Evolutionary conservation across 495 filamentous ascomycete species (phyloP), one percentile per base, ranked within the genome.

Genomic region (Lindgomyces ingoldianus): DNA sequence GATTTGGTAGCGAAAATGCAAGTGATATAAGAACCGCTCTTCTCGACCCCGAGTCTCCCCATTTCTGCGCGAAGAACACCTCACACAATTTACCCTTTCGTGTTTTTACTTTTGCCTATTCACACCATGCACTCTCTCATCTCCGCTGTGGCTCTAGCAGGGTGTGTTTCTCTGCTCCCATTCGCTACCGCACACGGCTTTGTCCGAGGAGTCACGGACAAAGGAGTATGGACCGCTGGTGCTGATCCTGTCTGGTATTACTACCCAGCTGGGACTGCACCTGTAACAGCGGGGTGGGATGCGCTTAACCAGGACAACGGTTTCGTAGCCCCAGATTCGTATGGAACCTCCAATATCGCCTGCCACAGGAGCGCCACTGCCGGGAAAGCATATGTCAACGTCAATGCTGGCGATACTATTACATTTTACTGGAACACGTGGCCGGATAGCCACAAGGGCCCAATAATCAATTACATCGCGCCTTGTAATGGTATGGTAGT

Each of bases 381-480:
- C 9, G 53, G 39, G 1, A 24, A 51, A 53, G 10, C 26, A 18
- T 64, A 56, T 25, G 53, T 27, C 1, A 39, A n/a, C 42, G 61
- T 25, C 2, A 57, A 56, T 26, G 52, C 61, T 16, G 62, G 62
- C 14, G 36, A 60, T 11, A 52, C n/a, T 3, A 36, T 65, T 14
- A 24, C 24, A 9, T 65, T 65, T 25, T 51, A 50, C 19, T 65
- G 62, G 62, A 64, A 46, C 24, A 56, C 51, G 2, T 64, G 60
- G 60, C 33, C 51, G 3, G 60, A 57, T 16, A 8, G n/a, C 18
- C 62, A 65, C 45, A 65, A 58, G 24, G 62, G 62, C 1, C 53
- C 62, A 12, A 65, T 65, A 33, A 60, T 65, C 29, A 65, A 58
- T 36, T 65, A 65, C 27, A 58, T 65, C 19, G 62, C 62, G 14